A percentile compares a stretch with the other conserved stretches of the same genome.
Conservation (phyloP, 2,329 filamentous ascomycete genomes). For the Aspergillus sergii region DNA sequence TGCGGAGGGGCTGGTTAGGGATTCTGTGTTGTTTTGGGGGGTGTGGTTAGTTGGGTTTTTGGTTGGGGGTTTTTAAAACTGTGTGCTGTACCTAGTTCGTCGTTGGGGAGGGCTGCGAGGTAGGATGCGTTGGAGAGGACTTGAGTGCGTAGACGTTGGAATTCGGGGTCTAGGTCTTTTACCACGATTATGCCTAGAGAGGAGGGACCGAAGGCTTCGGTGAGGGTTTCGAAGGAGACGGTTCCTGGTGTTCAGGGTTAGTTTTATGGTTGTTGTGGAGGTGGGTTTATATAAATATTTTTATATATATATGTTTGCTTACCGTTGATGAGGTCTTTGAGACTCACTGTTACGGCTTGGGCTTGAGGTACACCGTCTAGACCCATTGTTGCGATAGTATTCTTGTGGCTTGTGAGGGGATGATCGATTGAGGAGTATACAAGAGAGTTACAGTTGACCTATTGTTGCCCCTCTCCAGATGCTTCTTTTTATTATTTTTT, state of each 20-base stretch:
- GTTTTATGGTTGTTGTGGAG: too few relatives aligned
- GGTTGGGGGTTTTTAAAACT: too few relatives aligned
- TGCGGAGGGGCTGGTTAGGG: constrained; percentile 47
- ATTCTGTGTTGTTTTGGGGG: constrained; percentile 29
- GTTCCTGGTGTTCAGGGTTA: constrained; percentile 28
- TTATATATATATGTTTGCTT: background rate
- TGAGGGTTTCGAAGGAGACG: constrained; percentile 48
- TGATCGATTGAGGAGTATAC: background rate
- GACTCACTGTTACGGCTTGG: constrained; percentile 51
- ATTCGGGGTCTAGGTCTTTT: constrained; percentile 75
- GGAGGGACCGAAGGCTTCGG: constrained; percentile 80
- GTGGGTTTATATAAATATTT: background rate
- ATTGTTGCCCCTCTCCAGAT: background rate
- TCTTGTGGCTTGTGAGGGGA: background rate
- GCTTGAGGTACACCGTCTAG: constrained; percentile 28
- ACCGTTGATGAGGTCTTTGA: constrained; percentile 53
- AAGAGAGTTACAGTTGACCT: too few relatives aligned
- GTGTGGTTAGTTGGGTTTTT: constrained; percentile 46
- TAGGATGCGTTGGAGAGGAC: constrained; percentile 87
- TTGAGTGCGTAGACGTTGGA: constrained; percentile 69
- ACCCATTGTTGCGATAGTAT: constrained; percentile 19
- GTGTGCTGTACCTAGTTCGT: constrained; percentile 63
- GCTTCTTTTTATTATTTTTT: background rate
- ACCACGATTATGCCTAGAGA: constrained; percentile 95
- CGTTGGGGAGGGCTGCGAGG: constrained; percentile 74